Evolutionary conservation across 176 grass and related monocot species (phyloP), one percentile per base, ranked within the genome.

Genomic region (Musa schizocarpa): DNA sequence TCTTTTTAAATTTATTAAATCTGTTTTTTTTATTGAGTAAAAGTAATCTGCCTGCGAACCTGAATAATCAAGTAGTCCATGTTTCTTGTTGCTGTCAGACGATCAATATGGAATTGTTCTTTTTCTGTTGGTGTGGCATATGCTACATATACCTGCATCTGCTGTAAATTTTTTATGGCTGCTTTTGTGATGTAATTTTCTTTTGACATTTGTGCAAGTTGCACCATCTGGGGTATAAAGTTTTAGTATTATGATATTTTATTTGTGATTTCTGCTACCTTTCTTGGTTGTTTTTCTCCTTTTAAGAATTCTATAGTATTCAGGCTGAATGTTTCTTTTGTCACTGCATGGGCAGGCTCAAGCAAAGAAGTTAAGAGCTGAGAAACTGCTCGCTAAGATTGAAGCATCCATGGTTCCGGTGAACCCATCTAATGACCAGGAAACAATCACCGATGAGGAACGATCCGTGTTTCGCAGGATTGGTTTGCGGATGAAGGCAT

Each of bases 361-460:
- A 82, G 88, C 71, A 71, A 93, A 87, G 84, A 89, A 87, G 76
- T 74, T 69, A 56, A 90, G 86, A 85, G 90, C 94, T 71, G 86
- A 98, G 80, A 89, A 85, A 81, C 81, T 83, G 43, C 77, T 93
- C 74, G 82, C 72, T 75, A 98, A 98, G 83, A 90, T 98, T 17
- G 94, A 98, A 85, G 81, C 67, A 81, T 89, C 84, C 77, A 73
- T 98, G 86, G 90, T 87, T 54, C 90, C 90, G 77, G 87, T 75
- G 64, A 77, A 87, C 81, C 81, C 54, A 78, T 57, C 43, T 53
- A 71, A 73, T 79, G 83, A 75, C 9, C 76, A 74, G 53, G 86
- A 98, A 82, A 88, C 79, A 75, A 91, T 98, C 82, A 98, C 94
- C 26, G 90, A 98, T 82, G 90, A 98, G 81, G 94, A 98, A 84